Percentiles rank a stretch among this genome's conserved stretches.
phyloP scores from a whole-genome alignment of 768 basidiomycete species.

The Cytidiella melzeri region DNA sequence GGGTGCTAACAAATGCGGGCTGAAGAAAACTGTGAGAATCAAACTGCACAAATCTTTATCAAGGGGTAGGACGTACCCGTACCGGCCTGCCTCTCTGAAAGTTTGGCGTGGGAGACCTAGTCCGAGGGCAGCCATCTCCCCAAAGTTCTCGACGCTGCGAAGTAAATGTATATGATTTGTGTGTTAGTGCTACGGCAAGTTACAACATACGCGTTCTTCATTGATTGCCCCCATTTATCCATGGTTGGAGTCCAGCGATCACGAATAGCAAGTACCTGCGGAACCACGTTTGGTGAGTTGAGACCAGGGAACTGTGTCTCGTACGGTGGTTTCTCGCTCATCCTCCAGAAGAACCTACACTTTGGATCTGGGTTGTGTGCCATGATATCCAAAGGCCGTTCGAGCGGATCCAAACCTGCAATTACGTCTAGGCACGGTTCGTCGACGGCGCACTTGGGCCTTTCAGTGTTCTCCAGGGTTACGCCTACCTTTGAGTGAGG shows the following conservation, averaged over 20 bases:
- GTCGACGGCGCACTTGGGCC: conserved; percentile 78
- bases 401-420: conserved; percentile 61
- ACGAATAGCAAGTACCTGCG: conserved; percentile 50
- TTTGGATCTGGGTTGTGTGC: conserved; percentile 87
- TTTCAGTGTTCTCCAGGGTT: conserved; percentile 95
- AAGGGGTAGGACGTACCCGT: conserved; percentile 47
- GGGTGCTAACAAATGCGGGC: conserved; percentile 86
- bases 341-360: conserved; percentile 90
- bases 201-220: conserved; percentile 75
- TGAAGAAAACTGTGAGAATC: conserved; percentile 16
- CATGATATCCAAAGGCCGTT: conserved; percentile 81
- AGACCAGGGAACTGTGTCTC: conserved; percentile 70
- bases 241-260: conserved; percentile 65
- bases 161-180: background rate
- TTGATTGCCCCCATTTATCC: conserved; percentile 82
- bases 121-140: conserved; percentile 83
- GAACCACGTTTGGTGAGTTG: conserved; percentile 80
- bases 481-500: conserved; percentile 53
- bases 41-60: background rate
- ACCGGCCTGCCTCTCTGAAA: conserved; percentile 75
- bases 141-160: conserved; percentile 76
- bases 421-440: conserved; percentile 82
- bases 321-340: conserved; percentile 71
- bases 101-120: conserved; percentile 65
- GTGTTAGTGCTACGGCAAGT: background rate